phyloP scores from a whole-genome alignment of 305 asterid genomes.

The Fraxinus sp. region DNA sequence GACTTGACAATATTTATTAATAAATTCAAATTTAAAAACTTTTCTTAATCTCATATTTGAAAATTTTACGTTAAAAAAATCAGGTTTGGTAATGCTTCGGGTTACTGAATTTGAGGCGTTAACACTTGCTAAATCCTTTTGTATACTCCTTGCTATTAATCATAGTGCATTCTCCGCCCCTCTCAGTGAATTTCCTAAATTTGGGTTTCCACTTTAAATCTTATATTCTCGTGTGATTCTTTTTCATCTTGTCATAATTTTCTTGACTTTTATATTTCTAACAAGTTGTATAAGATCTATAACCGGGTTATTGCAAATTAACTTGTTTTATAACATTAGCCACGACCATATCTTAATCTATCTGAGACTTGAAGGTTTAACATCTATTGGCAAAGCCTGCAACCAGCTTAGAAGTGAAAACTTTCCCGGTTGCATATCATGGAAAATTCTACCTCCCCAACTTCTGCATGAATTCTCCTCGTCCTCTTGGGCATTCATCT shows the following conservation, averaged over 20 bases:
- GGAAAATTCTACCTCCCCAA: conserved; percentile 35
- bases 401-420: conserved; percentile 11
- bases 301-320: background rate
- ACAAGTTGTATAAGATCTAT: background rate
- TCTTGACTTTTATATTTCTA: background rate
- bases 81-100: no score
- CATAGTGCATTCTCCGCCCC: background rate
- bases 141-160: background rate
- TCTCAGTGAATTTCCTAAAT: background rate
- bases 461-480: conserved; percentile 33
- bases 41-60: background rate
- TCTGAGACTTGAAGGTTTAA: conserved; percentile 23
- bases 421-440: conserved; percentile 35
- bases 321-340: background rate
- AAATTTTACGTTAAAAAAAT: no score
- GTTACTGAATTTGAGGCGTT: no score
- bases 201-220: background rate
- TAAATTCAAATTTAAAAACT: background rate
- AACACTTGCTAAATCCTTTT: background rate
- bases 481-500: conserved; percentile 33
- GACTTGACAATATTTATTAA: no score
- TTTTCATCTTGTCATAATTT: background rate
- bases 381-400: conserved; percentile 32
- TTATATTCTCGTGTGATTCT: no score
- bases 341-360: conserved; percentile 29